Conservation (phyloP, 768 basidiomycete species). For the Boletus barrowsii region DNA sequence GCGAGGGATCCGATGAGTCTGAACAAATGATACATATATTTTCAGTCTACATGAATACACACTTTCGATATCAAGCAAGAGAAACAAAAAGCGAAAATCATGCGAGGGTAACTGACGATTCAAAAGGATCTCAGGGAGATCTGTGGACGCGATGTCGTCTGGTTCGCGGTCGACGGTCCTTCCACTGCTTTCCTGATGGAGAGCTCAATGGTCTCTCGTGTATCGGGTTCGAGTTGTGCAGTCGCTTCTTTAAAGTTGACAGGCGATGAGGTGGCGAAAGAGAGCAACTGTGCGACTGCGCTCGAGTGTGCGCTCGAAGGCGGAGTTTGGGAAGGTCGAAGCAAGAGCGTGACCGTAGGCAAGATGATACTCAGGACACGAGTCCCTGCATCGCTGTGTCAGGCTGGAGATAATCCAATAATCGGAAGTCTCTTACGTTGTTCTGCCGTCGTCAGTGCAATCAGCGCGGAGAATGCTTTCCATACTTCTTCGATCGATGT, state of each 20-base stretch:
- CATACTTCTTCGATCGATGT: slow-evolving; percentile 75
- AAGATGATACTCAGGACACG: slow-evolving; percentile 68
- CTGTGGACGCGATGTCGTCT: slow-evolving; percentile 59
- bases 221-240: slow-evolving; percentile 54
- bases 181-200: slow-evolving; percentile 76
- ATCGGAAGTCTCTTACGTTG: slow-evolving; percentile 54
- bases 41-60: not conserved
- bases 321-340: slow-evolving; percentile 48
- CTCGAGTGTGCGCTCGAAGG: slow-evolving; percentile 50
- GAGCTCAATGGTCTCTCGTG: slow-evolving; percentile 65
- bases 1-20: not conserved
- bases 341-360: slow-evolving; percentile 69
- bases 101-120: slow-evolving; percentile 1
- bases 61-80: slow-evolving; percentile 1
- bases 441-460: slow-evolving; percentile 52
- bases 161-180: slow-evolving; percentile 34
- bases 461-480: slow-evolving; percentile 72
- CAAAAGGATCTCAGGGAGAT: slow-evolving; percentile 75
- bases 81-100: not conserved
- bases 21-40: not conserved
- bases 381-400: slow-evolving; percentile 45
- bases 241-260: slow-evolving; percentile 84
- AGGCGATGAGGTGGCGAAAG: slow-evolving; percentile 69
- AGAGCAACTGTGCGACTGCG: slow-evolving; percentile 64
- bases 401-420: slow-evolving; percentile 3